Evolutionary conservation across 2,329 filamentous ascomycete genomes (phyloP).

Genomic region (Pseudogymnoascus verrucosus): DNA sequence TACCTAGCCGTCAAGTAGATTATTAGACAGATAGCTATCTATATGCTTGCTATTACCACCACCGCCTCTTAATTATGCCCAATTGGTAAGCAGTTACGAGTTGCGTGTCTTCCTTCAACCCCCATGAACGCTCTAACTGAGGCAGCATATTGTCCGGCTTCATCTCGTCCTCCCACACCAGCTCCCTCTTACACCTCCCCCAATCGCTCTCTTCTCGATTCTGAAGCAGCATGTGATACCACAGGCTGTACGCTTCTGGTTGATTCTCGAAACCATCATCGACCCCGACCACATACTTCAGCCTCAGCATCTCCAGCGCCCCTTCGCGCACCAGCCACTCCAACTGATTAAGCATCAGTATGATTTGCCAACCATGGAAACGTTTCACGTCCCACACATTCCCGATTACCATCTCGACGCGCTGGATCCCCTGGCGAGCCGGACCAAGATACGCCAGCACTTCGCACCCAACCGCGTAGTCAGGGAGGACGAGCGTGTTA

Average conservation of each 20-base stretch:
- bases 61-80: not conserved
- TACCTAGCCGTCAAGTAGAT: not conserved
- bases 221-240: not conserved
- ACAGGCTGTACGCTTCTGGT: not conserved
- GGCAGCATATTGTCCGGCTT: not conserved
- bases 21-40: not conserved
- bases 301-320: not conserved
- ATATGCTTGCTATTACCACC: not conserved
- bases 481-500: not conserved
- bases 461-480: not conserved
- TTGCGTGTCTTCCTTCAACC: not conserved
- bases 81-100: not conserved
- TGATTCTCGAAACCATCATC: not conserved
- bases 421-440: not conserved
- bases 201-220: not conserved
- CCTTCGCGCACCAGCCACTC: not conserved
- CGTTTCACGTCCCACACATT: not conserved
- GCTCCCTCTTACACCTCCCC: not conserved
- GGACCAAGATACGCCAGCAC: not conserved
- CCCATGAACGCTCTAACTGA: not conserved
- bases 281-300: not conserved
- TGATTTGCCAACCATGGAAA: not conserved
- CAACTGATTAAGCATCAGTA: not conserved
- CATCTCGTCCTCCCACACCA: not conserved
- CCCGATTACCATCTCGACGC: not conserved